phyloP scores from a whole-genome alignment of 768 basidiomycete species.

The Termitomyces sp. region DNA sequence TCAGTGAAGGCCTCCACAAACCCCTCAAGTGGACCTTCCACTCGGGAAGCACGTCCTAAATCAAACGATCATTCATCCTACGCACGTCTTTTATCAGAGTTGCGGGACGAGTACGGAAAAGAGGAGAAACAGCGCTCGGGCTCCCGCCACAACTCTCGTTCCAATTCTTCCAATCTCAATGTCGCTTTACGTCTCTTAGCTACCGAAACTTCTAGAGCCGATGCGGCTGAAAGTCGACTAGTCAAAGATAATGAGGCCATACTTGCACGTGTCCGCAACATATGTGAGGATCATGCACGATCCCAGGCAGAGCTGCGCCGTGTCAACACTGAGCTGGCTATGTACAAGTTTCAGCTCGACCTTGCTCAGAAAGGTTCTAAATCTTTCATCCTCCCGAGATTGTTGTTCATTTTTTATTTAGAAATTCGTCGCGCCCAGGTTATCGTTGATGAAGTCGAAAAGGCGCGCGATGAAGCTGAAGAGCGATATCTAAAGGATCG shows the following conservation, averaged over 20 bases:
- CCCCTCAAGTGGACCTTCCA: background rate
- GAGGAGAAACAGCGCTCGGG: background rate
- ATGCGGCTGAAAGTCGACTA: constrained; percentile 32
- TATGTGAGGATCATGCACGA: constrained; percentile 25
- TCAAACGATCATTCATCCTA: background rate
- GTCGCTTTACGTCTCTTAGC: constrained; percentile 18
- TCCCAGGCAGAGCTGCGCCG: constrained; percentile 28
- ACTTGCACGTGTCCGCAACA: constrained; percentile 26
- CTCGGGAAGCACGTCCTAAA: background rate
- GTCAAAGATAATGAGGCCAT: constrained; percentile 19
- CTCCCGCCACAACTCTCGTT: constrained; percentile 5
- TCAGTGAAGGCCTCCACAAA: background rate
- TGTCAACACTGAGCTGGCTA: constrained; percentile 43
- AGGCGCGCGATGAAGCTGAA: constrained; percentile 47
- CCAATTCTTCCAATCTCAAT: constrained; percentile 1
- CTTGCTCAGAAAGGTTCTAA: constrained; percentile 47
- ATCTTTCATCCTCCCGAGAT: background rate
- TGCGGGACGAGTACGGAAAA: background rate
- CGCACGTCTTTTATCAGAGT: background rate
- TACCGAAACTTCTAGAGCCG: constrained; percentile 35
- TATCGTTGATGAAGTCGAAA: constrained; percentile 44
- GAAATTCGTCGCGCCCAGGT: constrained; percentile 56
- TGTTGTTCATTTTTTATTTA: constrained; percentile 5
- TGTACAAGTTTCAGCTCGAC: constrained; percentile 58
- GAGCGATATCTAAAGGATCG: constrained; percentile 41